Conservation (phyloP, 805 yeast species). For the Lipomyces sp. region DNA sequence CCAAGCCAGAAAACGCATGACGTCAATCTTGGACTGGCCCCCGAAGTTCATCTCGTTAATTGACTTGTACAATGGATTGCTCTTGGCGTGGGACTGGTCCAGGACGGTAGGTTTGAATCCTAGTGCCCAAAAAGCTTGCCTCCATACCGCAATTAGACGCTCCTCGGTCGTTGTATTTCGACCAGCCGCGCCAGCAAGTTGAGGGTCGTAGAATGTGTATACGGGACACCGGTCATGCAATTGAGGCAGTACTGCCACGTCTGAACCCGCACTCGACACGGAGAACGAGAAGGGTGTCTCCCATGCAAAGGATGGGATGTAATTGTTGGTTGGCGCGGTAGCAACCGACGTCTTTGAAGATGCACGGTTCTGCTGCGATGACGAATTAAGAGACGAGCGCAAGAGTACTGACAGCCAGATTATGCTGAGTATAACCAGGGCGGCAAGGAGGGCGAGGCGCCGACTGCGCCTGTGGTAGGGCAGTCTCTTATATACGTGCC, state of each 20-base stretch:
- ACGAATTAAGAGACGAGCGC: slow-evolving; percentile 9
- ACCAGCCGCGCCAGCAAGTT: slow-evolving; percentile 18
- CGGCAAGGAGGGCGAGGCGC: slow-evolving; percentile 5
- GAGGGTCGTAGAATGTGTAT: slow-evolving; percentile 32
- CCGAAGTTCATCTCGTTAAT: slow-evolving; percentile 21
- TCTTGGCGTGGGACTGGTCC: slow-evolving; percentile 29
- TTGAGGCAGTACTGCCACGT: slow-evolving; percentile 33
- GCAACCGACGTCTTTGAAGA: not conserved
- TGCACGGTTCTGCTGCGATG: not conserved
- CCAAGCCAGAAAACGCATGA: slow-evolving; percentile 41
- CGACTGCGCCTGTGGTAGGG: slow-evolving; percentile 17
- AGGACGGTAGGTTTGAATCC: slow-evolving; percentile 43
- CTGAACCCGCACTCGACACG: slow-evolving; percentile 29
- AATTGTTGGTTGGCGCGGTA: slow-evolving; percentile 19
- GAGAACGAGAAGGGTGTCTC: slow-evolving; percentile 34
- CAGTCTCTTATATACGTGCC: not conserved
- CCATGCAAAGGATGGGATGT: slow-evolving; percentile 33
- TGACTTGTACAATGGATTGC: slow-evolving; percentile 31
- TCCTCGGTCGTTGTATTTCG: slow-evolving; percentile 32
- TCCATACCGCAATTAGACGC: slow-evolving; percentile 39
- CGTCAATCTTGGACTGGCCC: slow-evolving; percentile 16
- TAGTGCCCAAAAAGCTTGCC: slow-evolving; percentile 40
- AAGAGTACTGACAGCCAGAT: slow-evolving; percentile 4
- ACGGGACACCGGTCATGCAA: slow-evolving; percentile 31
- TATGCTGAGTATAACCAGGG: slow-evolving; percentile 1